Conservation (phyloP, 208 protist species). For the Porcisia deanei region DNA sequence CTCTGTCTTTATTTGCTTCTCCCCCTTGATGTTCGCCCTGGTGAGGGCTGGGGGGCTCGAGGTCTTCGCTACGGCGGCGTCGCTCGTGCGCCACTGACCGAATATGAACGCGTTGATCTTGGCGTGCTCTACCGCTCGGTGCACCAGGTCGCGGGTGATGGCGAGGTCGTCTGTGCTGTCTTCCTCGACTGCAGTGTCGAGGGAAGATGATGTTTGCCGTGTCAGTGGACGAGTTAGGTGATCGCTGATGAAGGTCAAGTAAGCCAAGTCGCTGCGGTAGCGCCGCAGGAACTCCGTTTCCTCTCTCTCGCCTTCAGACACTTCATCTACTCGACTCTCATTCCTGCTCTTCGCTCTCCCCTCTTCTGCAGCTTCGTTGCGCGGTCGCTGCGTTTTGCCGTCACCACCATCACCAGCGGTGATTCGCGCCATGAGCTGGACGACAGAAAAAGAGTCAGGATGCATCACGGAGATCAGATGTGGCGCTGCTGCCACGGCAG, state of each 20-base stretch:
- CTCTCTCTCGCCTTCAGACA: not conserved
- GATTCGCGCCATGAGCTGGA: not conserved
- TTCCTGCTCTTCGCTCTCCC: not conserved
- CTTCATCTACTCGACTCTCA: not conserved
- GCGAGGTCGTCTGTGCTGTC: not conserved
- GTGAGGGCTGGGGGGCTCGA: not conserved
- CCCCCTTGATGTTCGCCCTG: not conserved
- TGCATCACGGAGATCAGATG: not conserved
- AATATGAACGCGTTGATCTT: slow-evolving; percentile 20
- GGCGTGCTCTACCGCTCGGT: slow-evolving; percentile 15
- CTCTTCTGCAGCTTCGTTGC: not conserved
- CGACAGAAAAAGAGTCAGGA: not conserved
- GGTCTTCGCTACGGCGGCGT: not conserved
- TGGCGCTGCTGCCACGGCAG: not conserved
- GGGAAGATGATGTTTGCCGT: not conserved
- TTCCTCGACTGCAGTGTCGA: not conserved
- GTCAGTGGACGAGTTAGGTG: not conserved
- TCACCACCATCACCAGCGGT: not conserved
- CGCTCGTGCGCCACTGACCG: not conserved
- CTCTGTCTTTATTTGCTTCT: not conserved
- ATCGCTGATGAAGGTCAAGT: not conserved
- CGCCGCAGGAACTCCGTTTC: slow-evolving; percentile 4
- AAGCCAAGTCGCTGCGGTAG: slow-evolving; percentile 6
- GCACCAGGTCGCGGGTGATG: slow-evolving; percentile 2
- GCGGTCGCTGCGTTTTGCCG: not conserved